Base-by-base conservation (phyloP, 1,284 basidiomycete species). In the Erythrobasidium hasegawianum region DNA sequence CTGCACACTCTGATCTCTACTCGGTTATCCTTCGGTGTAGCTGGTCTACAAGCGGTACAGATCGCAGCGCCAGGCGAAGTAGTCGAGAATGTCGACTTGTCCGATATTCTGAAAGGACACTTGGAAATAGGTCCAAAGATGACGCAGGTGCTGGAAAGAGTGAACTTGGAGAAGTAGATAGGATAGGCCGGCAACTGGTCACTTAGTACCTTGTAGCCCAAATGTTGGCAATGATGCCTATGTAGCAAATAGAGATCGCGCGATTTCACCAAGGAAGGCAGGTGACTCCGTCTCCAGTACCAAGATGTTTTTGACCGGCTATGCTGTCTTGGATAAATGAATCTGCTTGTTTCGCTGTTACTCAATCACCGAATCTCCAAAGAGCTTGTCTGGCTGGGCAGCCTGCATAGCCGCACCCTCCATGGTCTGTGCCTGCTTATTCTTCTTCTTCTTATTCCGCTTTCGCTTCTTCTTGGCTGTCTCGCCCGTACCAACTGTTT, bases 1-100 rank as follows among this genome's bases (percentile, higher is more conserved):
- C 74, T 84, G 27, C 80, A 80, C 71, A 69, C 53, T 67, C 73
- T 57, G 80, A 82, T 69, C 77, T 83, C 16, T 71, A 81, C 5
- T 75, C 80, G 52, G 78, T 79, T 59, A 73, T 77, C 47, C 7
- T 72, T 77, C 4, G 67, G 71, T 7, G 78, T 80, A 0, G 80
- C 79, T 0, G 80, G 80, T 50, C 72, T 79, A n/a, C 76, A 75
- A 8, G 73, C 76, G 1, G 79, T 80, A 33, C 47, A 71, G 5
- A 73, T 78, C 45, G 75, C 55, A 10, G 52, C 29, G 7, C 41
- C 27, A 40, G 55, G 29, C 29, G 45, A 41, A 22, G 43, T 65
- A 8, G 62, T 65, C 14, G 62, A 65, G 45, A 65, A 65, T 20
- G 52, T 65, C n/a, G 62, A 65, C 26, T 49, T 65, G 29, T 65